Evolutionary conservation across 1,284 basidiomycete genomes (phyloP).

Genomic region (Trametes versicolor): DNA sequence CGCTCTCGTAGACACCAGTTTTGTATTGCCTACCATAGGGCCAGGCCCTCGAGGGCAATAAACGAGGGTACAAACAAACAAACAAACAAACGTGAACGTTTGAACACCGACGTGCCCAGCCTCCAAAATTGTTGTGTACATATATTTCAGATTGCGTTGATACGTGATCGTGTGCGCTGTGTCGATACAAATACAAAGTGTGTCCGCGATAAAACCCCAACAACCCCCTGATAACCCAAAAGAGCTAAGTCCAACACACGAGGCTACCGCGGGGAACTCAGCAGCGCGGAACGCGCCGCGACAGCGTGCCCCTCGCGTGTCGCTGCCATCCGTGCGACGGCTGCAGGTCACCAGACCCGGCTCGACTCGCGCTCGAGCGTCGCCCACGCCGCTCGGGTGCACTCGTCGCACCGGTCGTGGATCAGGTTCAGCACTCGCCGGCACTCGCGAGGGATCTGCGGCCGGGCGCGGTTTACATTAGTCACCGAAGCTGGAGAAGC

Average conservation of each 20-base stretch:
- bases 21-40: too few species aligned
- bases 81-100: too few species aligned
- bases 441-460: slow-evolving; percentile 41
- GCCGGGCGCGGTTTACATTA: not conserved
- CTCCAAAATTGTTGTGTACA: too few species aligned
- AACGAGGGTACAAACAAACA: too few species aligned
- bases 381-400: slow-evolving; percentile 42
- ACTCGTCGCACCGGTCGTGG: slow-evolving; percentile 43
- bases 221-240: not conserved
- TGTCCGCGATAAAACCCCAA: not conserved
- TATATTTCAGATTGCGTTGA: not conserved
- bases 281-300: not conserved
- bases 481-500: not conserved
- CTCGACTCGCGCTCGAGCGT: slow-evolving; percentile 42
- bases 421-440: slow-evolving; percentile 44
- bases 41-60: too few species aligned
- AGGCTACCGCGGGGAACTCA: not conserved
- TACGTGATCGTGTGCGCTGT: not conserved
- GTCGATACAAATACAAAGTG: slow-evolving; percentile 15
- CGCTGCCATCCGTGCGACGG: not conserved
- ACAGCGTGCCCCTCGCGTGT: slow-evolving; percentile 1
- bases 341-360: slow-evolving; percentile 30
- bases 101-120: too few species aligned
- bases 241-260: not conserved
- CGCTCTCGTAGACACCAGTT: too few species aligned